Conservation (phyloP, 805 yeast species). For the Candida ficus region DNA sequence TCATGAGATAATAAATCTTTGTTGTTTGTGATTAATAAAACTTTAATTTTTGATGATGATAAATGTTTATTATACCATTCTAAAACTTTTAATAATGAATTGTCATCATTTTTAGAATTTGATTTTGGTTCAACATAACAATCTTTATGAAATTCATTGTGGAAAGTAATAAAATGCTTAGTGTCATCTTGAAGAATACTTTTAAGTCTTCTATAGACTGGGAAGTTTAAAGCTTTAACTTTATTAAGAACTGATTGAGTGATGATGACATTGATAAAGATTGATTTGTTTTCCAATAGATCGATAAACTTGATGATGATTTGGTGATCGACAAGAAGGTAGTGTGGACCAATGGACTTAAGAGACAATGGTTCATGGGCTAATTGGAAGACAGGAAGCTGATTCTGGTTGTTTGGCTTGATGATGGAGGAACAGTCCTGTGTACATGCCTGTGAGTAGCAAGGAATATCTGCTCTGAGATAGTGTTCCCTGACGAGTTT, state of each 20-base stretch:
- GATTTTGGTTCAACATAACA: slow-evolving; percentile 40
- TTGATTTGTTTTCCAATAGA: slow-evolving; percentile 67
- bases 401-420: slow-evolving; percentile 62
- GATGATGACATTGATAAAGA: slow-evolving; percentile 85
- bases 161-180: slow-evolving; percentile 85
- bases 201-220: slow-evolving; percentile 81
- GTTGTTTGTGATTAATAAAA: slow-evolving; percentile 74
- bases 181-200: slow-evolving; percentile 58
- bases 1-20: slow-evolving; percentile 41
- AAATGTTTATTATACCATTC: slow-evolving; percentile 72
- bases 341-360: slow-evolving; percentile 52
- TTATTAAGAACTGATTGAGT: slow-evolving; percentile 96
- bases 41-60: slow-evolving; percentile 32
- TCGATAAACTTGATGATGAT: slow-evolving; percentile 87
- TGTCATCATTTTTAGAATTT: slow-evolving; percentile 61
- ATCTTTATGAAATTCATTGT: slow-evolving; percentile 78
- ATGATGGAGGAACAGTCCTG: slow-evolving; percentile 48
- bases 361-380: slow-evolving; percentile 53
- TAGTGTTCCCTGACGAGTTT: slow-evolving; percentile 94
- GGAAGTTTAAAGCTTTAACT: slow-evolving; percentile 80
- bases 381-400: slow-evolving; percentile 60
- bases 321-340: slow-evolving; percentile 82
- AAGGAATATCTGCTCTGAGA: slow-evolving; percentile 86
- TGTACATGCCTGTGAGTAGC: slow-evolving; percentile 69
- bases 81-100: slow-evolving; percentile 75